Evolutionary conservation across 495 filamentous ascomycete genomes (phyloP), one percentile per base, ranked within the genome.

Genomic region (Tuber brumale): DNA sequence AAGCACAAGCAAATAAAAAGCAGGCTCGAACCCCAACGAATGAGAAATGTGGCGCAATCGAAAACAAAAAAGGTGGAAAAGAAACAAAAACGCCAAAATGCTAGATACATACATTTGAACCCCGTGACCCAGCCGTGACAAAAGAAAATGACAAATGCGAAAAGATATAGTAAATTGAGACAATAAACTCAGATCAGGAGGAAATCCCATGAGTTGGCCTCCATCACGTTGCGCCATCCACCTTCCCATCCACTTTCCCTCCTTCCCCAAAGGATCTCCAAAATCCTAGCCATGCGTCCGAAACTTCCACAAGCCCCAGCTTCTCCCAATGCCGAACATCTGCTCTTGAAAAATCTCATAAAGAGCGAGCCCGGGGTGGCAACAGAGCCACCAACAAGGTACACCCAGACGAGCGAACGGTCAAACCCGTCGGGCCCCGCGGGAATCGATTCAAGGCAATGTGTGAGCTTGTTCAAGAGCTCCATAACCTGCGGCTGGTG

Each of bases 171-270:
- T 35, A 19, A 75, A 76, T 76, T 71, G 75, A 71, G 21, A 78
- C 27, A 74, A 79, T 78, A 77, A 76, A 80, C 78, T 86, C 87
- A 97, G 83, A 98, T 94, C 84, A 99, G 88, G 82, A 99, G 86
- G 86, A 92, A 95, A 83, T 95, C 92, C 94, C 93, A 97, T 80
- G 90, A 90, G 85, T 95, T 95, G 83, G 90, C 90, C 85, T 88
- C 88, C 95, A 97, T 97, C 77, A 95, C 87, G 85, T 97, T 94
- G 85, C 95, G 88, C 95, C 95, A 99, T 88, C 93, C 93, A 82
- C 95, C 89, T 85, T 90, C 89, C 83, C 87, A 88, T 80, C 84
- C 86, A 80, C 89, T 85, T 41, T 84, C 82, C 44, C 83, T 85
- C 78, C 92, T 87, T 35, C 88, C 86, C 95, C 95, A 99, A 43